These are phyloP conservation scores for Picea engelmannii DNA, from an alignment of 83 land plant genomes.

Conservation along the genomic window DNA sequence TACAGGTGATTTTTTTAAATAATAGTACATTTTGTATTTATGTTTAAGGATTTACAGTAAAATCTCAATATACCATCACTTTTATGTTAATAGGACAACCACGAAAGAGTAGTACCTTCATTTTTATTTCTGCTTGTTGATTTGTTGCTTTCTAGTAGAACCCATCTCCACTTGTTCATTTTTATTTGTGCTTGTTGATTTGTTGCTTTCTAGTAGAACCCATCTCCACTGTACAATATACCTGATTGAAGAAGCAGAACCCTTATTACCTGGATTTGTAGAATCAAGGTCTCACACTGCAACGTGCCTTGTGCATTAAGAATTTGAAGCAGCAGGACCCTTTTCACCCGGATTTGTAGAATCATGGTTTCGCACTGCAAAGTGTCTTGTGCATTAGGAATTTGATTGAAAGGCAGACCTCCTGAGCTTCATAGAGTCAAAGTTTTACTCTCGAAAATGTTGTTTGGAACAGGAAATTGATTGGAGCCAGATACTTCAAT, in stretches of 20 bases:
- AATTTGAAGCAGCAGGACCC: not conserved
- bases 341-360: not conserved
- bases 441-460: not conserved
- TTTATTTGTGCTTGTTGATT: not conserved
- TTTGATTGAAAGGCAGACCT: not conserved
- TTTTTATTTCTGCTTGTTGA: not conserved
- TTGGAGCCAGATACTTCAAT: conserved; percentile 49
- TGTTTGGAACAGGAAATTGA: conserved; percentile 34
- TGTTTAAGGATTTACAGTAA: too few relatives aligned
- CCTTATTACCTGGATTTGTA: not conserved
- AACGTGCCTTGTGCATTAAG: too few relatives aligned
- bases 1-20: too few relatives aligned
- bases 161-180: not conserved
- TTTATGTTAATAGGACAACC: too few relatives aligned
- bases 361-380: not conserved
- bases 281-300: not conserved
- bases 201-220: not conserved
- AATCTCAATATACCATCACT: too few relatives aligned
- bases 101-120: too few relatives aligned
- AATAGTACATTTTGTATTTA: too few relatives aligned
- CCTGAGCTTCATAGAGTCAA: not conserved
- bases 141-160: not conserved
- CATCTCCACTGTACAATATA: not conserved
- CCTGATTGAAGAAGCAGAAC: not conserved
- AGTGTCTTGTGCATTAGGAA: too few relatives aligned